phyloP scores from a whole-genome alignment of 78 protist genomes.

The Dictyostelium intermedium region DNA sequence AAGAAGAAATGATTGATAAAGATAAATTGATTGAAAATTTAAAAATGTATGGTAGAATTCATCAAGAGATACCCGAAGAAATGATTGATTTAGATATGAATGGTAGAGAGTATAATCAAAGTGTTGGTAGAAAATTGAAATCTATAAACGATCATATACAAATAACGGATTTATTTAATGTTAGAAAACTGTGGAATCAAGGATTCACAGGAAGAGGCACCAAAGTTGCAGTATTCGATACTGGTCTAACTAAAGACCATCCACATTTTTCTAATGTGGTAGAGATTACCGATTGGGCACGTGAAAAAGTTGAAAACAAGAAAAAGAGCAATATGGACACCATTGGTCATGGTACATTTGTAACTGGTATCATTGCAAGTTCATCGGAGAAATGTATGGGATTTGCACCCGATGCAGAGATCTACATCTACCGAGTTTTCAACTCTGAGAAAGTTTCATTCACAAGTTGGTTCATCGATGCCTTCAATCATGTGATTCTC shows the following conservation, averaged over 20 bases:
- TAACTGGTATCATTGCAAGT: slow-evolving; percentile 91
- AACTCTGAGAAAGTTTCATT: slow-evolving; percentile 85
- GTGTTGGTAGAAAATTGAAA: neutral
- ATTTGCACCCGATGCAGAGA: slow-evolving; percentile 92
- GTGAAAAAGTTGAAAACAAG: slow-evolving; percentile 57
- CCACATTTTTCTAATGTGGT: slow-evolving; percentile 68
- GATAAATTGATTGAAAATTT: neutral
- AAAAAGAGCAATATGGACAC: slow-evolving; percentile 45
- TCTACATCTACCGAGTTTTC: slow-evolving; percentile 93
- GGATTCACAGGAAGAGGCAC: slow-evolving; percentile 72
- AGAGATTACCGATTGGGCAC: slow-evolving; percentile 89
- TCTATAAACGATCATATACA: neutral
- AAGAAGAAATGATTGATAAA: too few species aligned
- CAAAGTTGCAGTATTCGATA: slow-evolving; percentile 91
- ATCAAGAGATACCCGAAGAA: slow-evolving; percentile 14
- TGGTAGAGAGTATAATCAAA: neutral
- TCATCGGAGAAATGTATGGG: slow-evolving; percentile 85
- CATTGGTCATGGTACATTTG: slow-evolving; percentile 97
- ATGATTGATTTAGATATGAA: neutral
- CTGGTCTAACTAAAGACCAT: slow-evolving; percentile 83
- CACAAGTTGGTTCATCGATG: slow-evolving; percentile 98
- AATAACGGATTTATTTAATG: slow-evolving; percentile 20
- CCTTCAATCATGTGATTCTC: slow-evolving; percentile 95
- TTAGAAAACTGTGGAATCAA: slow-evolving; percentile 29
- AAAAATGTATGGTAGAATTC: slow-evolving; percentile 14